Evolutionary conservation across 306 rosid species (phyloP), one percentile per base, ranked within the genome.

Genomic region (Mimosa pudica): DNA sequence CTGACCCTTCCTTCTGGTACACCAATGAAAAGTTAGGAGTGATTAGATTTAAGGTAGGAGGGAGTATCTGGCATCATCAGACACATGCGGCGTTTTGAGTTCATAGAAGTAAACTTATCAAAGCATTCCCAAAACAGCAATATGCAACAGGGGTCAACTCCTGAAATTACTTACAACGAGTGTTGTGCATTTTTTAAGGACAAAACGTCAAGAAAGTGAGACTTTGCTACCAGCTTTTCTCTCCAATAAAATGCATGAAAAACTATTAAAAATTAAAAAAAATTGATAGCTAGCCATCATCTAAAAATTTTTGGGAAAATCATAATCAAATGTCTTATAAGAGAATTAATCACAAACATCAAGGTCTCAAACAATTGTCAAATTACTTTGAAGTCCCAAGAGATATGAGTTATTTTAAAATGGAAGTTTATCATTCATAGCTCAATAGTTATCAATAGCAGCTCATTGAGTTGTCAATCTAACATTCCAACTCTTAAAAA

Each of bases 1-100:
- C 84, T 58, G 85, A 81, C 44, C 73, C 78, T 74, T 83, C 89
- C 57, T 85, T 86, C 91, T 86, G 65, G 85, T 62, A 80, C 75
- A 73, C 77, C 79, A 70, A 84, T 60, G 36, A 52, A 76, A 83
- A 67, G 3, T 66, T 33, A 12, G 13, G 6, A 57, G 77, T 41
- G 38, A 70, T 65, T 5, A 73, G 38, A 61, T 30, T 61, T 30
- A 61, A 32, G 41, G 17, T 7, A 30, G 10, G 35, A 81, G 6
- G 32, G 18, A 45, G 44, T n/a, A 46, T 36, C 51, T 10, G 78
- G 30, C 44, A 24, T n/a, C n/a, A 57, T 10, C 2, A 16, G 35
- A 20, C 54, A 60, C 41, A 16, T 3, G 45, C 6, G 54, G 58
- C 13, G 78, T 57, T 18, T 57, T 7, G 51, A 41, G 52, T 18